Percentiles rank a stretch among this genome's conserved stretches.
phyloP scores from a whole-genome alignment of 306 rosid genomes.

The Castanea mollissima region DNA sequence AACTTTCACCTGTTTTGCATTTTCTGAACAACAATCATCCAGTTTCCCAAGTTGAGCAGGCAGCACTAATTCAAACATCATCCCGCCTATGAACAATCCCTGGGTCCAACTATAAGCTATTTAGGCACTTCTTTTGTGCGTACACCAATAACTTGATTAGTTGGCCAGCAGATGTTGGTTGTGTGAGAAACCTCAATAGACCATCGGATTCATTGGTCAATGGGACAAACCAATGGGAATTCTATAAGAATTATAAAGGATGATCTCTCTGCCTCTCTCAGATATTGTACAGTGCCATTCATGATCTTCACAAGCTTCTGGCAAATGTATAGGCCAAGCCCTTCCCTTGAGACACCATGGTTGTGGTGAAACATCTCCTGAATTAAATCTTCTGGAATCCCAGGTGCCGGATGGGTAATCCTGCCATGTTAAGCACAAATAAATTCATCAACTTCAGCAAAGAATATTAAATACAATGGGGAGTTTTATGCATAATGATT shows the following conservation, averaged over 20 bases:
- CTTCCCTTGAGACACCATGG: constrained; percentile 33
- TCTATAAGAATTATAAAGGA: constrained; percentile 34
- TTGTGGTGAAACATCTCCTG: constrained; percentile 37
- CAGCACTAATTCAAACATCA: not conserved
- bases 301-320: constrained; percentile 44
- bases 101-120: not conserved
- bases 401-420: constrained; percentile 39
- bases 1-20: not conserved
- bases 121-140: not conserved
- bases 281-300: constrained; percentile 47
- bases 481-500: not conserved
- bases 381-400: constrained; percentile 36
- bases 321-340: constrained; percentile 34
- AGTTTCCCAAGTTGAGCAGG: not conserved
- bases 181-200: not conserved
- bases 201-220: not conserved
- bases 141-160: not conserved
- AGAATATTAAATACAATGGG: not conserved
- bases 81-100: not conserved
- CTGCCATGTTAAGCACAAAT: constrained; percentile 19
- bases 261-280: constrained; percentile 35
- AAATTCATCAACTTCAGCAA: not conserved
- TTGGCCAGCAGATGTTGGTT: not conserved
- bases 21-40: not conserved
- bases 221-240: constrained; percentile 29